phyloP scores from a whole-genome alignment of 2,329 filamentous ascomycete species.

The Scopulariopsis brevicaulis region DNA sequence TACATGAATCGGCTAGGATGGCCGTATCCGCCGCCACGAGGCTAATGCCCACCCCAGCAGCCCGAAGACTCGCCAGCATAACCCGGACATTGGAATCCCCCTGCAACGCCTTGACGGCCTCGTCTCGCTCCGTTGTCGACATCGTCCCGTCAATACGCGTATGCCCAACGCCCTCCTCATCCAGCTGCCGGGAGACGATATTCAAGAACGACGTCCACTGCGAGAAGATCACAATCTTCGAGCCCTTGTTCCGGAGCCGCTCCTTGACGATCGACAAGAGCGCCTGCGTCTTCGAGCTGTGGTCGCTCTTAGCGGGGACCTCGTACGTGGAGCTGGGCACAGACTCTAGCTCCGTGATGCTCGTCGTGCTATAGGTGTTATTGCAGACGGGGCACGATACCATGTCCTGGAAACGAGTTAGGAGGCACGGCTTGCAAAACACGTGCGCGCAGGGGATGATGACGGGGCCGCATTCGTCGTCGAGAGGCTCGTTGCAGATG shows the following conservation, averaged over 20 bases:
- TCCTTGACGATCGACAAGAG: constrained; percentile 65
- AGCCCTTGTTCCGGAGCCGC: constrained; percentile 48
- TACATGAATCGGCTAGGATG: constrained; percentile 67
- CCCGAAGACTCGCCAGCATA: constrained; percentile 70
- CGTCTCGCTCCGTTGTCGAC: constrained; percentile 58
- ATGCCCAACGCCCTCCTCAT: constrained; percentile 47
- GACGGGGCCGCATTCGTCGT: constrained; percentile 47
- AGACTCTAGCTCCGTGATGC: not conserved
- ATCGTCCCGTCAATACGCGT: constrained; percentile 75
- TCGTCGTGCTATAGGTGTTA: constrained; percentile 46
- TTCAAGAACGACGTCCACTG: constrained; percentile 70
- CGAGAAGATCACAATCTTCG: constrained; percentile 64
- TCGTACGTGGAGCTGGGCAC: constrained; percentile 20
- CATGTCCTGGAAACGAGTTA: constrained; percentile 61
- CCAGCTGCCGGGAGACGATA: constrained; percentile 58
- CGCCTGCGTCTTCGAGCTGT: constrained; percentile 75
- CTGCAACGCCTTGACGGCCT: constrained; percentile 56
- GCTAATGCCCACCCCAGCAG: constrained; percentile 79
- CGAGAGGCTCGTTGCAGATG: constrained; percentile 63
- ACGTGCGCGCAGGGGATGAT: constrained; percentile 80
- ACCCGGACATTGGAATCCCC: constrained; percentile 57
- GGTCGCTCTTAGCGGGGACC: constrained; percentile 45
- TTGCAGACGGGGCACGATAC: constrained; percentile 80
- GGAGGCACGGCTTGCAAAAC: constrained; percentile 66
- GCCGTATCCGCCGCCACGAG: constrained; percentile 79